A percentile compares a stretch with the other conserved stretches of the same genome.
These are phyloP conservation scores for Pilaira anomala DNA, from an alignment of 192 early-diverging fungal genomes.

Conservation along the genomic window DNA sequence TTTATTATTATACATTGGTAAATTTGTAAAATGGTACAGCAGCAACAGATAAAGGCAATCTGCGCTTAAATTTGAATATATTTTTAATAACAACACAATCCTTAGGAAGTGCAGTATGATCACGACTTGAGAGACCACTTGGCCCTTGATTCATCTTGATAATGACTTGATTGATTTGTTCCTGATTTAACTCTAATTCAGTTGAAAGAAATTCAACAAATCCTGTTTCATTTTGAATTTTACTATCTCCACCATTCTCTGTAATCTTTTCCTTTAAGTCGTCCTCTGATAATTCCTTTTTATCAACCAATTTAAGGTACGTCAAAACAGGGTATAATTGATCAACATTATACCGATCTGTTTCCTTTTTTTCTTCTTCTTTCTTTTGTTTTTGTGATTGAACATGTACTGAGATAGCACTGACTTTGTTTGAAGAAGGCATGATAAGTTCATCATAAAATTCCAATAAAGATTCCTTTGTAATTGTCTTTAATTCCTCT, in stretches of 20 bases:
- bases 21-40: constrained; percentile 34
- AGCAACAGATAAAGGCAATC: constrained; percentile 43
- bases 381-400: constrained; percentile 35
- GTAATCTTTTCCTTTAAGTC: not conserved
- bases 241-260: constrained; percentile 1
- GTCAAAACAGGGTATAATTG: constrained; percentile 2
- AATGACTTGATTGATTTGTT: not conserved
- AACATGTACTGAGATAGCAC: constrained; percentile 44
- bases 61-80: constrained; percentile 47
- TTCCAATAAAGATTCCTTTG: constrained; percentile 42
- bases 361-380: not conserved
- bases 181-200: not conserved
- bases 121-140: constrained; percentile 15
- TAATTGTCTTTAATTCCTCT: constrained; percentile 39
- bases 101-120: constrained; percentile 33
- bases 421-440: constrained; percentile 41
- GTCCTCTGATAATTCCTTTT: not conserved
- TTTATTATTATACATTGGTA: not conserved
- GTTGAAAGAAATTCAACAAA: not conserved
- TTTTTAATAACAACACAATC: constrained; percentile 43
- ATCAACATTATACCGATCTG: not conserved
- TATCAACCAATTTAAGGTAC: not conserved
- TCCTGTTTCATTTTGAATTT: not conserved
- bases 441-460: constrained; percentile 59
- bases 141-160: constrained; percentile 6